Conservation (phyloP, 805 yeast species). For the Candida nonsorbophila region DNA sequence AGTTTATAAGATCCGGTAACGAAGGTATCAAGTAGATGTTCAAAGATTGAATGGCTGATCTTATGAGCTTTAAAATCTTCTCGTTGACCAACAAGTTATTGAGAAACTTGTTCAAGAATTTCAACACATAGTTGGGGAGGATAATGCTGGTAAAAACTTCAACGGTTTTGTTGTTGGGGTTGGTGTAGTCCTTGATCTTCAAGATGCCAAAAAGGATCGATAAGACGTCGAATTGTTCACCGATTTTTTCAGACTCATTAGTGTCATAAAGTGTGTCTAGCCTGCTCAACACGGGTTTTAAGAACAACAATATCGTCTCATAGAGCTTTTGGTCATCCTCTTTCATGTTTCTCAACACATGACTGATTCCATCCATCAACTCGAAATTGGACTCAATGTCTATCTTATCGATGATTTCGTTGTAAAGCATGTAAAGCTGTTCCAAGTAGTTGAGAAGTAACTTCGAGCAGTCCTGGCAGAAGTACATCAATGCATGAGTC, state of each 20-base stretch:
- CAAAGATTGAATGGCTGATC: conserved; percentile 60
- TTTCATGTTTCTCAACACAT: conserved; percentile 63
- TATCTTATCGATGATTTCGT: conserved; percentile 43
- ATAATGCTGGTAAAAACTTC: conserved; percentile 45
- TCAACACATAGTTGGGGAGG: conserved; percentile 56
- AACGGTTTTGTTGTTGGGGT: conserved; percentile 45
- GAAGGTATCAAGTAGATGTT: conserved; percentile 52
- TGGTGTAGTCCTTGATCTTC: conserved; percentile 38
- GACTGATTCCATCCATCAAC: conserved; percentile 85
- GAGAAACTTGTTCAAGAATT: conserved; percentile 51
- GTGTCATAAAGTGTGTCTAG: conserved; percentile 23
- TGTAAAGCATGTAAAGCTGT: conserved; percentile 72
- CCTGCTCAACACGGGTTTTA: conserved; percentile 56
- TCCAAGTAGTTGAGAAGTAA: conserved; percentile 62
- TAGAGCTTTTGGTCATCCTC: conserved; percentile 40
- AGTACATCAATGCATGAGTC: conserved; percentile 88
- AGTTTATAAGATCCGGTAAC: conserved; percentile 58
- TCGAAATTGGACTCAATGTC: conserved; percentile 71
- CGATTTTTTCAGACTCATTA: conserved; percentile 37
- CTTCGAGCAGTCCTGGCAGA: conserved; percentile 84
- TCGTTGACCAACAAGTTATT: conserved; percentile 64
- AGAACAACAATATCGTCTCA: conserved; percentile 54
- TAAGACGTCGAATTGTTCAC: conserved; percentile 70
- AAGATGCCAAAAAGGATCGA: conserved; percentile 56
- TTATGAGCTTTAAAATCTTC: conserved; percentile 62